Conservation (phyloP, 129 eudicot species). For the Heracleum sosnowskyi region DNA sequence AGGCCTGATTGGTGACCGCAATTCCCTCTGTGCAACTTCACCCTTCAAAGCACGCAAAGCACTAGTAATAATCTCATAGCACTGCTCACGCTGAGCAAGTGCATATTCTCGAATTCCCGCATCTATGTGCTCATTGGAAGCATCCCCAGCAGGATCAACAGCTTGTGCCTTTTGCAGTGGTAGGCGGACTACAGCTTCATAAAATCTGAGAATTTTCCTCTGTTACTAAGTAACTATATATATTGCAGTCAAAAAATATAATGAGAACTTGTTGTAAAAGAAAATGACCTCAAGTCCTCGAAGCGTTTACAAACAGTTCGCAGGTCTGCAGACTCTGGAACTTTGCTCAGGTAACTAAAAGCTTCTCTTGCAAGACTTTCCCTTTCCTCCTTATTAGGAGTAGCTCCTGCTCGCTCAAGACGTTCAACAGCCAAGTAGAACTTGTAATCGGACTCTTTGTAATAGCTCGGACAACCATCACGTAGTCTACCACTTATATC, state of each 20-base stretch:
- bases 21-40: constrained; percentile 50
- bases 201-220: constrained; percentile 49
- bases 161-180: constrained; percentile 93
- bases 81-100: constrained; percentile 78
- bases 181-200: constrained; percentile 93
- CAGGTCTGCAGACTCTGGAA: constrained; percentile 97
- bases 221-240: constrained; percentile 17
- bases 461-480: constrained; percentile 97
- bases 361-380: constrained; percentile 89
- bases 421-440: constrained; percentile 93
- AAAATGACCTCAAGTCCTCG: constrained; percentile 70
- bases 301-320: constrained; percentile 88
- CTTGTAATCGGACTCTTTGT: constrained; percentile 89
- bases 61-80: constrained; percentile 70
- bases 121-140: constrained; percentile 82
- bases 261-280: constrained; percentile 1
- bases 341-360: constrained; percentile 67
- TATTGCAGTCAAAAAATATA: neutral
- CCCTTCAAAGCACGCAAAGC: constrained; percentile 85
- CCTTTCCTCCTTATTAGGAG: constrained; percentile 59
- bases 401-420: constrained; percentile 92
- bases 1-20: constrained; percentile 77
- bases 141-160: constrained; percentile 89
- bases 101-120: constrained; percentile 61
- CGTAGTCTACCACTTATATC: constrained; percentile 82